phyloP scores from a whole-genome alignment of 1,139 yeast species.

The Geotrichum restrictum region DNA sequence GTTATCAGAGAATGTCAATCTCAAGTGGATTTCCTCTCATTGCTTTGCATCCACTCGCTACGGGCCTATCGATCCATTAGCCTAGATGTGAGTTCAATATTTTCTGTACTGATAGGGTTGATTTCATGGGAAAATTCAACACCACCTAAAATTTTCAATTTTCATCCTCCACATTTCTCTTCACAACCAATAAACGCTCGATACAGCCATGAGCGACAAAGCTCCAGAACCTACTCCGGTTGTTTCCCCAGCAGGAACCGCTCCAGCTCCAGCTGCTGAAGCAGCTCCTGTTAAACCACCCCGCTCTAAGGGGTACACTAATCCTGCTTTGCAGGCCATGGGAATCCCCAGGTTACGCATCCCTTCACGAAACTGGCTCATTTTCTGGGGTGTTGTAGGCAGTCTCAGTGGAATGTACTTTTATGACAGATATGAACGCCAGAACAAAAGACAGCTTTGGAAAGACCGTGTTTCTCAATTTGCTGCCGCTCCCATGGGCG shows the following conservation, averaged over 20 bases:
- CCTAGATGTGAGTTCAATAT: too few relatives aligned
- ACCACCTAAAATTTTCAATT: slow-evolving; percentile 7
- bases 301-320: slow-evolving; percentile 53
- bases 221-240: slow-evolving; percentile 10
- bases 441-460: slow-evolving; percentile 60
- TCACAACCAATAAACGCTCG: slow-evolving; percentile 5
- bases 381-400: slow-evolving; percentile 73
- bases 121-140: background rate
- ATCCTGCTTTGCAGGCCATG: slow-evolving; percentile 85
- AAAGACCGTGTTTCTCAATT: slow-evolving; percentile 55
- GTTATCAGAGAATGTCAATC: too few relatives aligned
- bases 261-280: slow-evolving; percentile 7
- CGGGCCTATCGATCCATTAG: too few relatives aligned
- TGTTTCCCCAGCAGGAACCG: slow-evolving; percentile 1
- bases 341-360: slow-evolving; percentile 74
- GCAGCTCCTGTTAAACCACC: slow-evolving; percentile 20
- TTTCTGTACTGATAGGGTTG: too few relatives aligned
- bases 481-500: slow-evolving; percentile 46
- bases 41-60: too few relatives aligned
- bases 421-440: slow-evolving; percentile 76
- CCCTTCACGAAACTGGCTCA: slow-evolving; percentile 91
- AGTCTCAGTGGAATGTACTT: slow-evolving; percentile 65
- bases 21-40: too few relatives aligned
- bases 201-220: slow-evolving; percentile 8
- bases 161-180: background rate